phyloP scores from a whole-genome alignment of 352 stramenopile species.

The Phytophthora crassamura region DNA sequence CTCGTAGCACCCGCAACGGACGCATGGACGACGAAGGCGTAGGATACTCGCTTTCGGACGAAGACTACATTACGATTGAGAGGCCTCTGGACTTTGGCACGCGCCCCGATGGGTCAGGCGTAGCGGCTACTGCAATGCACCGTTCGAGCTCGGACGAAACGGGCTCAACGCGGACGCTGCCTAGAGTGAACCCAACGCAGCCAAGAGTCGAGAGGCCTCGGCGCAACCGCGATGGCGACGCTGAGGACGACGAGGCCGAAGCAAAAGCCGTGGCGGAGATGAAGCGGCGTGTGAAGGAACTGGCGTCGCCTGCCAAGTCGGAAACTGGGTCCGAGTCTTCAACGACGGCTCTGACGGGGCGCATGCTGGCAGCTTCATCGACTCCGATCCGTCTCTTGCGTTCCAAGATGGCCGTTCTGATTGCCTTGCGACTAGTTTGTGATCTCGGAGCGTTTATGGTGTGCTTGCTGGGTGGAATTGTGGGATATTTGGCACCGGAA shows the following conservation, averaged over 20 bases:
- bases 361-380: slow-evolving; percentile 38
- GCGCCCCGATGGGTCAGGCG: slow-evolving; percentile 6
- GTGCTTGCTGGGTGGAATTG: slow-evolving; percentile 74
- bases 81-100: slow-evolving; percentile 41
- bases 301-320: slow-evolving; percentile 60
- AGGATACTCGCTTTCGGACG: slow-evolving; percentile 62
- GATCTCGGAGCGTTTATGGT: slow-evolving; percentile 82
- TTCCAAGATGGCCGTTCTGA: slow-evolving; percentile 41
- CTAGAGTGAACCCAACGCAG: slow-evolving; percentile 26
- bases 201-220: slow-evolving; percentile 23
- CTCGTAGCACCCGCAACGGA: slow-evolving; percentile 47
- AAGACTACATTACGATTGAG: slow-evolving; percentile 76
- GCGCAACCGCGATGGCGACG: slow-evolving; percentile 6
- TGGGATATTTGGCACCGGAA: slow-evolving; percentile 66
- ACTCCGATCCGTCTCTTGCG: slow-evolving; percentile 36
- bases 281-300: slow-evolving; percentile 41
- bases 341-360: slow-evolving; percentile 55
- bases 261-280: slow-evolving; percentile 32
- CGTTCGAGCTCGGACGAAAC: slow-evolving; percentile 31
- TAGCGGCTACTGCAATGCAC: slow-evolving; percentile 6
- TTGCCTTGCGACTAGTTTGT: slow-evolving; percentile 55
- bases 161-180: slow-evolving; percentile 16
- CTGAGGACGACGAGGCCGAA: slow-evolving; percentile 14
- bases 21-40: slow-evolving; percentile 42
- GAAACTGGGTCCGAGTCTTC: slow-evolving; percentile 50